Evolutionary conservation across 768 basidiomycete genomes (phyloP).

Genomic region (Sporobolomyces roseus): DNA sequence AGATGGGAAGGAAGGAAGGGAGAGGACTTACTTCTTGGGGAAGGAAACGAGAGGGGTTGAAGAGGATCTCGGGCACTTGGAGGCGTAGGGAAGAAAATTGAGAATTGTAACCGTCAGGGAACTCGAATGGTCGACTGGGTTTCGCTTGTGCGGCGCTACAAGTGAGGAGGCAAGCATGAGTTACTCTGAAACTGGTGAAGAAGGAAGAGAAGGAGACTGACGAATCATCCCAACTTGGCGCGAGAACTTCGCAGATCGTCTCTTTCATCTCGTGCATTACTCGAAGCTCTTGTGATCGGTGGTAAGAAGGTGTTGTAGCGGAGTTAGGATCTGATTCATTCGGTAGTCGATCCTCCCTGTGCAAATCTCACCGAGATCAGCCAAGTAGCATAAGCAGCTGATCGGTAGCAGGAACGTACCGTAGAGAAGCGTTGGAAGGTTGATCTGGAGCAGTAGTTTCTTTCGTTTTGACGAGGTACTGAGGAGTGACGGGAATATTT

Average conservation of each 20-base stretch:
- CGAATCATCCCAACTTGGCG: conserved; percentile 79
- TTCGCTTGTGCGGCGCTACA: conserved; percentile 56
- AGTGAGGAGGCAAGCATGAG: conserved; percentile 38
- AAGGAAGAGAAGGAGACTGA: conserved; percentile 49
- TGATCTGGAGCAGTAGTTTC: conserved; percentile 67
- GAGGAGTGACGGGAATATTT: conserved; percentile 66
- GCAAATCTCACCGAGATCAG: background rate
- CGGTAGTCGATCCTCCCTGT: conserved; percentile 29
- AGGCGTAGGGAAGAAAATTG: conserved; percentile 73
- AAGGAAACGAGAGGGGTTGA: conserved; percentile 60
- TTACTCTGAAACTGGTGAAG: background rate
- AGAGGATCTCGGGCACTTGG: conserved; percentile 81
- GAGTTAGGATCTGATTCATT: conserved; percentile 39
- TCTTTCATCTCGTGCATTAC: conserved; percentile 96
- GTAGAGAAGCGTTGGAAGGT: conserved; percentile 64
- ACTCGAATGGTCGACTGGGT: conserved; percentile 69
- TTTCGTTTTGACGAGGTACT: conserved; percentile 77
- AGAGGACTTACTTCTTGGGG: conserved; percentile 36
- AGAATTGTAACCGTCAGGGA: conserved; percentile 85
- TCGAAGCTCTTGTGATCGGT: conserved; percentile 55
- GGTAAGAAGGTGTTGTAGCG: conserved; percentile 77
- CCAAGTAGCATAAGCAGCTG: background rate
- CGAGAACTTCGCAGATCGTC: conserved; percentile 75
- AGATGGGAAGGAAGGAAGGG: background rate
- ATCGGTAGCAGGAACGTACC: conserved; percentile 51